A percentile compares a stretch with the other conserved stretches of the same genome.
Evolutionary conservation across 2,329 filamentous ascomycete species (phyloP).

Genomic region (Colletotrichum higginsianum): DNA sequence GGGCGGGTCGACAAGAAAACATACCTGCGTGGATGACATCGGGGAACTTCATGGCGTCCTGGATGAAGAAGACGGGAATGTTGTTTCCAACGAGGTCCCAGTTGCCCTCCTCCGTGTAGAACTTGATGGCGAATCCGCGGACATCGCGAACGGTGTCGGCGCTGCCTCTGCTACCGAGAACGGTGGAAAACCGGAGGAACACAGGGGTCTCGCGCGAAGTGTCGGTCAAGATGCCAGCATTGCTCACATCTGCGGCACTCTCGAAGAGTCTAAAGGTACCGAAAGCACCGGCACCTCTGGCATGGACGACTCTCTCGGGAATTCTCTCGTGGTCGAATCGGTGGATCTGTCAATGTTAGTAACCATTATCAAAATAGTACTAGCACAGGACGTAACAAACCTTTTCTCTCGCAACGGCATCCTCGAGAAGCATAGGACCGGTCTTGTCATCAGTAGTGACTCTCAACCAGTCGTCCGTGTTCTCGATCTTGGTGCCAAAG

Average conservation of each 20-base stretch:
- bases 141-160: slow-evolving; percentile 88
- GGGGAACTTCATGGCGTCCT: slow-evolving; percentile 82
- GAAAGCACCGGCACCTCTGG: slow-evolving; percentile 71
- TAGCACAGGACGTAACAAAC: slow-evolving; percentile 52
- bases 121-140: slow-evolving; percentile 83
- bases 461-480: slow-evolving; percentile 84
- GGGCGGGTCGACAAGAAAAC: rapidly evolving
- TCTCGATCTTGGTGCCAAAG: slow-evolving; percentile 80
- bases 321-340: slow-evolving; percentile 80
- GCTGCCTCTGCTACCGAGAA: slow-evolving; percentile 80
- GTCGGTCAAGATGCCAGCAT: slow-evolving; percentile 76
- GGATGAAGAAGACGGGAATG: slow-evolving; percentile 80
- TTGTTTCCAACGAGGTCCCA: slow-evolving; percentile 84
- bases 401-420: slow-evolving; percentile 81
- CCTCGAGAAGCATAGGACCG: slow-evolving; percentile 80
- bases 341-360: slow-evolving; percentile 67
- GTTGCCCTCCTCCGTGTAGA: slow-evolving; percentile 84
- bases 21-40: slow-evolving; percentile 67
- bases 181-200: slow-evolving; percentile 84
- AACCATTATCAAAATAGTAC: not conserved
- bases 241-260: slow-evolving; percentile 74
- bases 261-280: slow-evolving; percentile 64
- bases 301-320: slow-evolving; percentile 73
- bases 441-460: slow-evolving; percentile 73
- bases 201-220: slow-evolving; percentile 77